Base-by-base conservation (phyloP, 2,329 filamentous ascomycete species). In the Aspergillus neoniger region DNA sequence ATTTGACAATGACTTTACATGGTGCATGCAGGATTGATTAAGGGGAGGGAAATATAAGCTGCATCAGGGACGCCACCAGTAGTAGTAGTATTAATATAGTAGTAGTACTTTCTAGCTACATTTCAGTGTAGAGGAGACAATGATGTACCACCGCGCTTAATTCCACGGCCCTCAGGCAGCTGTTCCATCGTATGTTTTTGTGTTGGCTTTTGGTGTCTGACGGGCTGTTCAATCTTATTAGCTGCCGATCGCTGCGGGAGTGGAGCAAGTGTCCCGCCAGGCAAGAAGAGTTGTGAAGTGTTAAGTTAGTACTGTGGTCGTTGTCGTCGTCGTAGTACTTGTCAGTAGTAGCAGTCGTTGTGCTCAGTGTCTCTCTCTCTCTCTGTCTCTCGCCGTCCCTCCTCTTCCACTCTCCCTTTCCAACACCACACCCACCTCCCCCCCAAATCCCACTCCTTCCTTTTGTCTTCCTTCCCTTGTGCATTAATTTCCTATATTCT, bases 181-280 rank as follows among this genome's bases (percentile, higher is more conserved):
- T 44, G 21, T 12, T 44, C 17, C 41, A 23, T 44, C 32, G 41
- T 19, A 21, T 23, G 41, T 17, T 21, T 12, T 44, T 10, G 25
- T 19, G 41, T 44, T 44, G 41, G 41, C 41, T 32, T 43, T 23
- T 36, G 36, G 47, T 48, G 28, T 30, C 57, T 62, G 59, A 60
- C 57, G 54, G 61, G 59, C 55, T 67, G 59, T 41, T 36, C 57
- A 69, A 67, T 70, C 65, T 65, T 69, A 65, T 69, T 69, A 74
- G 67, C 70, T 66, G 72, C 70, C 63, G 72, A 74, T 74, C 72
- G 70, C 65, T 59, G 69, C 68, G 68, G 72, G 63, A 36, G 66
- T 68, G 70, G 71, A 72, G 70, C 69, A 63, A 57, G 55, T 69
- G 70, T 73, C 71, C 71, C 71, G 69, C 71, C 69, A 64, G 66